Conservation (phyloP, 192 early-diverging fungal species). For the Coemansia sp. region DNA sequence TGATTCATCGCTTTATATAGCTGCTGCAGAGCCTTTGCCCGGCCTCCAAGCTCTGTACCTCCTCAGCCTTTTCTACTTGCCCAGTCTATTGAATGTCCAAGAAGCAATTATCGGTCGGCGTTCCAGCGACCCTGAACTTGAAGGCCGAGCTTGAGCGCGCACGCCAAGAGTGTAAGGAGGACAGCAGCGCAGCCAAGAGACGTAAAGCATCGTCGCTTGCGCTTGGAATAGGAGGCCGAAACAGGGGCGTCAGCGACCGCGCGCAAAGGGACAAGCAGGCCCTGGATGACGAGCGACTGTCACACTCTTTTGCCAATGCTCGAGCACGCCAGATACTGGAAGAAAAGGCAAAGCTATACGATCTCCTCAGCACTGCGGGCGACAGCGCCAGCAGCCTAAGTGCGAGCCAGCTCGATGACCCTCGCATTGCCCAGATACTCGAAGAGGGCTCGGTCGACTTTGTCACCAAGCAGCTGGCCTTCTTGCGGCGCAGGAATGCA, state of each 20-base stretch:
- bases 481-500: background rate
- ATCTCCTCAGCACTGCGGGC: slow-evolving; percentile 19
- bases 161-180: slow-evolving; percentile 16
- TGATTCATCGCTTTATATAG: too few species aligned
- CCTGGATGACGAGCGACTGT: background rate
- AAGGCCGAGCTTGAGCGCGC: slow-evolving; percentile 38
- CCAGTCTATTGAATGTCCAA: slow-evolving; percentile 8
- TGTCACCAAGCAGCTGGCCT: slow-evolving; percentile 18
- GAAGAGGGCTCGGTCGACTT: slow-evolving; percentile 50
- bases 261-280: slow-evolving; percentile 23
- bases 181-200: background rate
- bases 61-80: background rate
- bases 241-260: slow-evolving; percentile 33
- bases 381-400: background rate
- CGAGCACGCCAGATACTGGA: slow-evolving; percentile 22
- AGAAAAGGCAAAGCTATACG: slow-evolving; percentile 43
- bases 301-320: background rate
- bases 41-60: too few species aligned
- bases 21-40: too few species aligned
- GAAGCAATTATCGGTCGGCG: slow-evolving; percentile 19
- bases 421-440: slow-evolving; percentile 24
- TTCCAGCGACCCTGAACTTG: slow-evolving; percentile 26
- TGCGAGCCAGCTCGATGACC: slow-evolving; percentile 16
- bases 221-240: slow-evolving; percentile 1
- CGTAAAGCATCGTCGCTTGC: background rate